phyloP scores from a whole-genome alignment of 2,329 filamentous ascomycete species.

The Madurella mycetomatis region DNA sequence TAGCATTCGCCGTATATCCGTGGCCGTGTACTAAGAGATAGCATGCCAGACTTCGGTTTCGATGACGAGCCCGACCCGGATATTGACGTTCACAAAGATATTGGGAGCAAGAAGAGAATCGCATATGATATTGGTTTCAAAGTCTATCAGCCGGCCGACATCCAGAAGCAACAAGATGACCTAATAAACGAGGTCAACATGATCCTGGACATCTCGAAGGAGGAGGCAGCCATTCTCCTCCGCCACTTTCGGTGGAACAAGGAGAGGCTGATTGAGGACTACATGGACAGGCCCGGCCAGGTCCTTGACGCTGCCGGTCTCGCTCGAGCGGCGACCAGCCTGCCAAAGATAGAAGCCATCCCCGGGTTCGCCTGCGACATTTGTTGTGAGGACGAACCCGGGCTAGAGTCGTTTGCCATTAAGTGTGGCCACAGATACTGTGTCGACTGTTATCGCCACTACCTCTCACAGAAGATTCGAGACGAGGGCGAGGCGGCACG shows the following conservation, averaged over 20 bases:
- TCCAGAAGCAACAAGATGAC: conserved; percentile 77
- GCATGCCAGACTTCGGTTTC: conserved; percentile 51
- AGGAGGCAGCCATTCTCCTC: conserved; percentile 85
- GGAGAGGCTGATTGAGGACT: conserved; percentile 87
- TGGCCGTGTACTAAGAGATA: background rate
- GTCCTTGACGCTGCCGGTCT: conserved; percentile 82
- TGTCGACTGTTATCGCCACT: conserved; percentile 86
- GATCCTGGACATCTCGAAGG: conserved; percentile 83
- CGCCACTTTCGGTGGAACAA: conserved; percentile 94
- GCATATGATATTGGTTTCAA: conserved; percentile 82
- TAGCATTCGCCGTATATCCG: conserved; percentile 7
- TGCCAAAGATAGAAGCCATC: conserved; percentile 65
- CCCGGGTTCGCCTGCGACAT: conserved; percentile 88
- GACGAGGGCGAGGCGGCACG: conserved; percentile 93
- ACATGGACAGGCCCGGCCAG: conserved; percentile 83
- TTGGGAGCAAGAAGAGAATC: conserved; percentile 65
- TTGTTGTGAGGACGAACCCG: conserved; percentile 83
- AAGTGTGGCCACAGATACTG: conserved; percentile 94
- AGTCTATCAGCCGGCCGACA: conserved; percentile 74
- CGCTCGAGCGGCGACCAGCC: conserved; percentile 55
- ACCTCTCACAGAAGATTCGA: conserved; percentile 86
- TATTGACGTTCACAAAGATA: conserved; percentile 54
- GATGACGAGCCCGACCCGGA: conserved; percentile 55
- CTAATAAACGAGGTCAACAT: conserved; percentile 87
- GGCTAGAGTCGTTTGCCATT: conserved; percentile 82